Conservation (phyloP, 2,329 filamentous ascomycete genomes). For the Knufia petricola region DNA sequence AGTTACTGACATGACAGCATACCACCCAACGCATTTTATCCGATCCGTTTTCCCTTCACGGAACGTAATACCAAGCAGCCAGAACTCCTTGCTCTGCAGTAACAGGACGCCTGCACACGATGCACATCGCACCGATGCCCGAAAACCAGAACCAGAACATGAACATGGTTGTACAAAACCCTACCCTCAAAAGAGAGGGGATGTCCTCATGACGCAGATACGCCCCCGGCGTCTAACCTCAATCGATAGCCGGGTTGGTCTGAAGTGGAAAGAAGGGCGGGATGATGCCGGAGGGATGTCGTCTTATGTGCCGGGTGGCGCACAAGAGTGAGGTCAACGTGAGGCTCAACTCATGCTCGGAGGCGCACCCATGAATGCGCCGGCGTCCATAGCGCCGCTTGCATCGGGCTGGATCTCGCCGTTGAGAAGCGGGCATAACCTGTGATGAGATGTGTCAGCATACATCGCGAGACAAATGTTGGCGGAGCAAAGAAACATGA, state of each 20-base stretch:
- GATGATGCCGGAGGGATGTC: background rate
- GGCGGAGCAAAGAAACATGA: conserved; percentile 12
- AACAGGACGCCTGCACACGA: background rate
- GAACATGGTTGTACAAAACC: background rate
- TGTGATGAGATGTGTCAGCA: conserved; percentile 31
- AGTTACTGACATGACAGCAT: too few species aligned
- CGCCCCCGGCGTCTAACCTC: too few species aligned
- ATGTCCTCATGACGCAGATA: too few species aligned
- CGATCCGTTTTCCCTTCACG: too few species aligned
- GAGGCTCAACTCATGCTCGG: conserved; percentile 11
- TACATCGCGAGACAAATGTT: conserved; percentile 9
- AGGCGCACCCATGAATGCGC: conserved; percentile 40
- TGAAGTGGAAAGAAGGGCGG: background rate
- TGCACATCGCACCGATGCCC: background rate
- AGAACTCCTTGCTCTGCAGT: background rate
- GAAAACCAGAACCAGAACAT: background rate
- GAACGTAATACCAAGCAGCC: too few species aligned
- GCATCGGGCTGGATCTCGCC: conserved; percentile 60
- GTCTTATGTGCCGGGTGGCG: background rate
- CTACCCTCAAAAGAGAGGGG: too few species aligned
- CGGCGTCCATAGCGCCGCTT: conserved; percentile 30
- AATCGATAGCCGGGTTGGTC: too few species aligned
- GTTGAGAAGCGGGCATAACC: conserved; percentile 75
- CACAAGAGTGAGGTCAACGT: background rate
- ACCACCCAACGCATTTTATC: too few species aligned